Evolutionary conservation across 2,329 filamentous ascomycete genomes (phyloP), one percentile per base, ranked within the genome.

Genomic region (Aspergillus sp.): DNA sequence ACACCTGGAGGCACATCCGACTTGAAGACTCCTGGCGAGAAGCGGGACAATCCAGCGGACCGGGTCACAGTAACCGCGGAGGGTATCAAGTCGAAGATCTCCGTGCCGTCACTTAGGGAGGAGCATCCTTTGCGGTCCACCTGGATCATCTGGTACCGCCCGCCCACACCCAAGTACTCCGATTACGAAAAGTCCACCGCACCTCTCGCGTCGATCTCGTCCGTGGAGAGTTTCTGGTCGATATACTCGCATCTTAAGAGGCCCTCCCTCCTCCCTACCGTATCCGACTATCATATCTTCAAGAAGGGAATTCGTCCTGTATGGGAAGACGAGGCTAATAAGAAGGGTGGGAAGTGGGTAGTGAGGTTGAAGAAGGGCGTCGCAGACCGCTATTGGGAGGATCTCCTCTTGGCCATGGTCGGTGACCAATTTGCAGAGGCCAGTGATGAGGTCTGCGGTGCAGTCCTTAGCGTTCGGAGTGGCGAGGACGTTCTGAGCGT

Each of bases 311-410:
- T 99, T 64, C 89, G 95, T 63, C 95, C 95, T 23, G 95, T 99
- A 70, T 99, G 95, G 95, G 95, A 99, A 78, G 95, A 99, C 70
- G 93, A 97, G 51, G 92, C 96, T 76, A 99, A 99, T 81, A 95
- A 92, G 78, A 90, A 89, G 69, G 95, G 95, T 58, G 95, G 95
- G 55, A 99, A 99, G 81, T 99, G 94, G 94, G 93, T 97, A 67
- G 89, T 99, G 76, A 87, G 94, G 68, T 82, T 99, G 75, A 97
- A 97, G 86, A 99, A 99, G 83, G 95, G 95, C 28, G 92, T 99
- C 22, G 92, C 92, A 19, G 95, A 98, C 78, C 88, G 94, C 59
- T 97, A 96, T 78, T 99, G 95, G 92, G 95, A 99, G 81, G 92
- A 97, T 74, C 83, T 98, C 54, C 82, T 98, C 63, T 83, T 98